phyloP scores from a whole-genome alignment of 2,329 filamentous ascomycete species.

The Ophiostoma ips region DNA sequence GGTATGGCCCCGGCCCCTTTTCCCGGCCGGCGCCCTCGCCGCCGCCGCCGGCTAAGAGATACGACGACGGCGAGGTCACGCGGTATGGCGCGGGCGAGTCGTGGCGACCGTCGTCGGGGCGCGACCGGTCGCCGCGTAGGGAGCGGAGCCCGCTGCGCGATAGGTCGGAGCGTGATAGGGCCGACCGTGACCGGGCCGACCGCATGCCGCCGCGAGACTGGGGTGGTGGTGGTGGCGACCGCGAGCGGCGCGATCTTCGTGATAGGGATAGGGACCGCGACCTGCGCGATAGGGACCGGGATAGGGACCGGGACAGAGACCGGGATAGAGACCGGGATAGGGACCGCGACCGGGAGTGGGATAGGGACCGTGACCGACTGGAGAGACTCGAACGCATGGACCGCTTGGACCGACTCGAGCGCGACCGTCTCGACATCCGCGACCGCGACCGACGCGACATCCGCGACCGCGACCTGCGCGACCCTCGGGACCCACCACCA shows the following conservation, averaged over 20 bases:
- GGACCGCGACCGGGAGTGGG: slow-evolving; percentile 3
- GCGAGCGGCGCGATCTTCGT: slow-evolving; percentile 20
- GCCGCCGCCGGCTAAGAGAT: slow-evolving; percentile 23
- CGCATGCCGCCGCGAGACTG: neutral
- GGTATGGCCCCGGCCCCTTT: neutral
- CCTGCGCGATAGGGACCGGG: slow-evolving; percentile 23
- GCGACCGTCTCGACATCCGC: slow-evolving; percentile 15
- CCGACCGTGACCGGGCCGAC: slow-evolving; percentile 10
- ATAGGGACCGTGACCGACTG: neutral
- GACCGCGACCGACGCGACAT: slow-evolving; percentile 22
- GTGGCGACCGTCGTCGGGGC: slow-evolving; percentile 31
- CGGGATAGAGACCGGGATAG: neutral
- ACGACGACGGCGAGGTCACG: slow-evolving; percentile 48
- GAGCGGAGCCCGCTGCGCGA: slow-evolving; percentile 21
- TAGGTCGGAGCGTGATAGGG: slow-evolving; percentile 22
- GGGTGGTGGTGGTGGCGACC: neutral
- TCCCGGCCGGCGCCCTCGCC: neutral
- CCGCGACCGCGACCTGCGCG: neutral
- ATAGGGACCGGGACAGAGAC: slow-evolving; percentile 10
- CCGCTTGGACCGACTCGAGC: neutral
- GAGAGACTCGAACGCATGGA: slow-evolving; percentile 19
- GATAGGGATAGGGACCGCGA: slow-evolving; percentile 25
- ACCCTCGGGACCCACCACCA: neutral
- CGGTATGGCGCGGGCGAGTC: slow-evolving; percentile 48
- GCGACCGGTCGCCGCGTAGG: slow-evolving; percentile 27